These are phyloP conservation scores for Salvia sclarea DNA, from an alignment of 305 asterid genomes.

Conservation along the genomic window DNA sequence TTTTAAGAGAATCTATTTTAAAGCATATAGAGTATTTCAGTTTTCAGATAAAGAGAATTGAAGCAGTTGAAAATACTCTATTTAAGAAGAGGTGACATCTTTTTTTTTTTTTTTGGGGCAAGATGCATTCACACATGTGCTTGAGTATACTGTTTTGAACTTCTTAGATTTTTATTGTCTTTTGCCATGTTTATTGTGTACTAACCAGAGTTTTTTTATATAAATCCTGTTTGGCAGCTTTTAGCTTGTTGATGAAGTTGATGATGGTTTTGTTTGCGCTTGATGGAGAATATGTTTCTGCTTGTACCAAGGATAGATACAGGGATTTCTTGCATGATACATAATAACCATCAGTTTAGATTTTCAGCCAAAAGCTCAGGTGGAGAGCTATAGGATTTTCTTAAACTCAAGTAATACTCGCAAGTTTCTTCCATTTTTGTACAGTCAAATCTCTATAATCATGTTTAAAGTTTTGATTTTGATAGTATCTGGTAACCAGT, in stretches of 20 bases:
- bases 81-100: neutral
- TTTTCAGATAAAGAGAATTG: neutral
- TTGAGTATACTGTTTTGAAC: neutral
- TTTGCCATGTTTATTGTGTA: neutral
- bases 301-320: constrained; percentile 22
- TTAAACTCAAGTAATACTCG: constrained; percentile 9
- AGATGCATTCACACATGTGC: neutral
- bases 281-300: constrained; percentile 16
- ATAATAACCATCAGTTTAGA: constrained; percentile 1
- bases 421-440: constrained; percentile 23
- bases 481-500: too few species aligned
- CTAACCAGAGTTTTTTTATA: neutral
- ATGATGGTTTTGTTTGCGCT: constrained; percentile 6
- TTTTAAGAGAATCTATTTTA: too few species aligned
- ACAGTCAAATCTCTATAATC: constrained; percentile 21
- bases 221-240: constrained; percentile 6
- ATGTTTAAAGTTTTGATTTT: too few species aligned
- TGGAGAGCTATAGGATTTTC: neutral
- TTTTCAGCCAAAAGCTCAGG: too few species aligned
- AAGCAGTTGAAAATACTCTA: neutral
- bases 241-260: constrained; percentile 6
- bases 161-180: neutral
- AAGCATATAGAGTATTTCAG: too few species aligned
- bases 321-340: constrained; percentile 22
- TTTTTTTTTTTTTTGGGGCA: too few species aligned